Percentiles rank a stretch among this genome's conserved stretches.
phyloP scores from a whole-genome alignment of 768 basidiomycete genomes.

The Rhodosporidiobolus odoratus region DNA sequence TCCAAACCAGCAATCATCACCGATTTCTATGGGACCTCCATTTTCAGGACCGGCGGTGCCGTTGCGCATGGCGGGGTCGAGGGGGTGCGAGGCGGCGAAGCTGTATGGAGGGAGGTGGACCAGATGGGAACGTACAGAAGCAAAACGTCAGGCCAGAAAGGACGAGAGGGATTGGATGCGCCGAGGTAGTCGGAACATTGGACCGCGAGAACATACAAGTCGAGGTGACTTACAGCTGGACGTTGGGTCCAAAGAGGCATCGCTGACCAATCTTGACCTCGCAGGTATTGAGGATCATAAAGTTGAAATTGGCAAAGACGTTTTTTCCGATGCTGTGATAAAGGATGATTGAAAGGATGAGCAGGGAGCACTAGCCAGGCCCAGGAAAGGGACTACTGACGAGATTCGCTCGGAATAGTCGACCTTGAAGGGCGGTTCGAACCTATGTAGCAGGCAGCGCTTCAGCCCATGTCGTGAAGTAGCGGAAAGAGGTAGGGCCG shows the following conservation, averaged over 20 bases:
- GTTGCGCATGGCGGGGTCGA: slow-evolving; percentile 39
- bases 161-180: no score
- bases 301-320: slow-evolving; percentile 21
- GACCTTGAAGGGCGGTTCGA: slow-evolving; percentile 25
- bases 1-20: slow-evolving; percentile 48
- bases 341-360: background rate
- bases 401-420: slow-evolving; percentile 28
- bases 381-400: background rate
- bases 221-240: slow-evolving; percentile 34
- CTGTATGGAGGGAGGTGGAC: slow-evolving; percentile 14
- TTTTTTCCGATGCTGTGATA: slow-evolving; percentile 12
- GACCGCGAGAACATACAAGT: background rate
- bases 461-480: no score
- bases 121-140: no score
- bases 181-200: no score
- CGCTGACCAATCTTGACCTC: slow-evolving; percentile 45
- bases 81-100: slow-evolving; percentile 31
- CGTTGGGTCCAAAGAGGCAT: slow-evolving; percentile 45
- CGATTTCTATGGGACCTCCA: slow-evolving; percentile 45
- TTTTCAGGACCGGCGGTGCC: slow-evolving; percentile 44
- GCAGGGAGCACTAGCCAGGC: no score
- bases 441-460: no score
- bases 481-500: no score
- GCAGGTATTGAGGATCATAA: slow-evolving; percentile 26
- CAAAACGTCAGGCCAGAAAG: no score